A percentile compares a stretch with the other conserved stretches of the same genome.
Evolutionary conservation across 2,329 filamentous ascomycete genomes (phyloP).

Genomic region (Neofusicoccum laricinum): DNA sequence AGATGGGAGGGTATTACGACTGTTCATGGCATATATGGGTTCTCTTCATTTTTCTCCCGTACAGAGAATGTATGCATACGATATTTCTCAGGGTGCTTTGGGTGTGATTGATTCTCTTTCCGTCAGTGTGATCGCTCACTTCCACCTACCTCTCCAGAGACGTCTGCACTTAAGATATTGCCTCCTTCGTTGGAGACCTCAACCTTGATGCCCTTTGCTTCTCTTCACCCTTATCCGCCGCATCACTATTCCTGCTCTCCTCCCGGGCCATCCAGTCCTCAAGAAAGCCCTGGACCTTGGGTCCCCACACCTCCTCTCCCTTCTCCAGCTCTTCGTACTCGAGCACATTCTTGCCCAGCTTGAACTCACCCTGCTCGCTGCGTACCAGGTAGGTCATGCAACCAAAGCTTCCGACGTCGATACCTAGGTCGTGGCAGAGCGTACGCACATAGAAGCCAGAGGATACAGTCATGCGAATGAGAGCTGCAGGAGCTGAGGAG

Average conservation of each 20-base stretch:
- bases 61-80: too few relatives aligned
- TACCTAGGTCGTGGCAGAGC: constrained; percentile 86
- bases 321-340: constrained; percentile 74
- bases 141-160: background rate
- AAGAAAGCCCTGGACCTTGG: constrained; percentile 63
- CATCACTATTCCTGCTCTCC: constrained; percentile 21
- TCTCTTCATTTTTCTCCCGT: background rate
- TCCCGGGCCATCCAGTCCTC: constrained; percentile 49
- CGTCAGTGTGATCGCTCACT: background rate
- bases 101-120: too few relatives aligned
- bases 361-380: constrained; percentile 77
- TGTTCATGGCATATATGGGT: background rate
- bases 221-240: constrained; percentile 15
- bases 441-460: constrained; percentile 97
- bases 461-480: constrained; percentile 85
- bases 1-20: background rate
- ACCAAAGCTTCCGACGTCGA: constrained; percentile 74
- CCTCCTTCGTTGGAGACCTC: background rate
- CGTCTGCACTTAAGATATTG: background rate
- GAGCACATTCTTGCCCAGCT: constrained; percentile 69
- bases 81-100: too few relatives aligned
- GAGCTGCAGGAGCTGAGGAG: constrained; percentile 63
- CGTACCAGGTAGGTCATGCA: constrained; percentile 84
- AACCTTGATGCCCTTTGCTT: background rate
- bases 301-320: constrained; percentile 79